Conservation (phyloP, 257 asterid genomes). For the Lantana camara region DNA sequence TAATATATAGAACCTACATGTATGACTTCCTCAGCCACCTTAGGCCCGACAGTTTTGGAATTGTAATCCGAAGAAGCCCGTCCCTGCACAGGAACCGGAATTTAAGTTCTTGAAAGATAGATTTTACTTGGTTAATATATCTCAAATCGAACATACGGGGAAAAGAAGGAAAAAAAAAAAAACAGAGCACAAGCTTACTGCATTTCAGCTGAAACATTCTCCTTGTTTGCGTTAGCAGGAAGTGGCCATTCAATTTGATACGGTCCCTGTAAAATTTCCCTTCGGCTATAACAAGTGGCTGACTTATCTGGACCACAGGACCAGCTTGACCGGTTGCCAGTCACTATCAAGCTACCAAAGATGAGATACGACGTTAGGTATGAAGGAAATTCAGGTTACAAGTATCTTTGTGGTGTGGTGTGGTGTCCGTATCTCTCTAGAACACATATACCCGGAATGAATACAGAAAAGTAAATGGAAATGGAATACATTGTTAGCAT, state of each 20-base stretch:
- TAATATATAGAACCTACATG: conserved; percentile 31
- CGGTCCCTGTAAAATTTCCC: conserved; percentile 73
- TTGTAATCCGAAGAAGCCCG: conserved; percentile 59
- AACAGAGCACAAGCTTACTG: conserved; percentile 46
- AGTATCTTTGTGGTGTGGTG: too few relatives aligned
- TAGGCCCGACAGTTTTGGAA: conserved; percentile 59
- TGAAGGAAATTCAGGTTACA: neutral
- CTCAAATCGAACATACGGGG: neutral
- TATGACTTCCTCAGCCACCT: conserved; percentile 51
- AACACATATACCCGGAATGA: neutral
- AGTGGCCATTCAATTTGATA: conserved; percentile 70
- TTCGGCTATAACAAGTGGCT: conserved; percentile 48
- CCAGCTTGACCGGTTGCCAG: conserved; percentile 54
- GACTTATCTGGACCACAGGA: conserved; percentile 40
- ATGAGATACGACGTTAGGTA: conserved; percentile 14
- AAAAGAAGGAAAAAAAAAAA: neutral
- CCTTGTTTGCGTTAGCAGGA: conserved; percentile 65
- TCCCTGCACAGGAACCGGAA: conserved; percentile 51
- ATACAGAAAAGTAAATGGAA: neutral
- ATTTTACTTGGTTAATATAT: neutral
- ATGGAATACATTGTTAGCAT: neutral
- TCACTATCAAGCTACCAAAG: conserved; percentile 61
- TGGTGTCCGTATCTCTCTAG: neutral
- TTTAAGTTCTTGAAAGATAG: neutral
- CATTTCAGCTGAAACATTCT: conserved; percentile 67